Percentiles rank a stretch among this genome's conserved stretches.
phyloP scores from a whole-genome alignment of 768 basidiomycete genomes.

The Rhodosporidiobolus odoratus region DNA sequence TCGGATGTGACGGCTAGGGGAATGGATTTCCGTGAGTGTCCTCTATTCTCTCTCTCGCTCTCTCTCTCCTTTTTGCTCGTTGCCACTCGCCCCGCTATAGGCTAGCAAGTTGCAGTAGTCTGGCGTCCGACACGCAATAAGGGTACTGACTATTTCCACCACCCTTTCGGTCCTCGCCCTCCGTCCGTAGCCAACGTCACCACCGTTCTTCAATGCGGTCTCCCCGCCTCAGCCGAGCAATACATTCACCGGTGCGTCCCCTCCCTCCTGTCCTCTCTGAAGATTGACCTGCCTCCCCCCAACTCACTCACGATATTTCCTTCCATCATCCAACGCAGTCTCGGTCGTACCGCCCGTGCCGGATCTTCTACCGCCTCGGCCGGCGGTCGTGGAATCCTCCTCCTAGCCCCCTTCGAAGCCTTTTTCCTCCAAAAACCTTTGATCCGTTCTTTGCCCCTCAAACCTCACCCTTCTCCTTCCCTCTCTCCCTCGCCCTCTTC shows the following conservation, averaged over 20 bases:
- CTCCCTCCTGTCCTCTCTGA: not conserved
- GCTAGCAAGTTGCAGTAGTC: too few species aligned
- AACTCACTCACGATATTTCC: not conserved
- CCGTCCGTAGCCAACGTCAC: slow-evolving; percentile 58
- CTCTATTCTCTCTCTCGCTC: not conserved
- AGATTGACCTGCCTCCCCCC: not conserved
- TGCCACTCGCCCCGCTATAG: not conserved
- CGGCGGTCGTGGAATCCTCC: slow-evolving; percentile 53
- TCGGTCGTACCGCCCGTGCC: slow-evolving; percentile 50
- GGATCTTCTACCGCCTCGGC: slow-evolving; percentile 42
- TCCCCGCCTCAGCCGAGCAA: slow-evolving; percentile 47
- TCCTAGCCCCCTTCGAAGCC: slow-evolving; percentile 55
- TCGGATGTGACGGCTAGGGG: slow-evolving; percentile 53
- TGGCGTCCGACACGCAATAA: too few species aligned
- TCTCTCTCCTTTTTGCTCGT: too few species aligned
- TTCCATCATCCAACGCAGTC: slow-evolving; percentile 41
- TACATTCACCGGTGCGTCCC: slow-evolving; percentile 40
- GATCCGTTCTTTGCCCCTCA: slow-evolving; percentile 51
- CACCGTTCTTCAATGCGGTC: slow-evolving; percentile 55
- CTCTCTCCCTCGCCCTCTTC: slow-evolving; percentile 8
- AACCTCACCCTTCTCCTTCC: slow-evolving; percentile 42
- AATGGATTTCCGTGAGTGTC: slow-evolving; percentile 35
- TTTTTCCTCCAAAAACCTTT: slow-evolving; percentile 52
- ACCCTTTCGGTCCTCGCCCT: not conserved
- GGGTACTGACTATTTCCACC: too few species aligned